Evolutionary conservation across 495 filamentous ascomycete species (phyloP), one percentile per base, ranked within the genome.

Genomic region (Chaetomium tenue): DNA sequence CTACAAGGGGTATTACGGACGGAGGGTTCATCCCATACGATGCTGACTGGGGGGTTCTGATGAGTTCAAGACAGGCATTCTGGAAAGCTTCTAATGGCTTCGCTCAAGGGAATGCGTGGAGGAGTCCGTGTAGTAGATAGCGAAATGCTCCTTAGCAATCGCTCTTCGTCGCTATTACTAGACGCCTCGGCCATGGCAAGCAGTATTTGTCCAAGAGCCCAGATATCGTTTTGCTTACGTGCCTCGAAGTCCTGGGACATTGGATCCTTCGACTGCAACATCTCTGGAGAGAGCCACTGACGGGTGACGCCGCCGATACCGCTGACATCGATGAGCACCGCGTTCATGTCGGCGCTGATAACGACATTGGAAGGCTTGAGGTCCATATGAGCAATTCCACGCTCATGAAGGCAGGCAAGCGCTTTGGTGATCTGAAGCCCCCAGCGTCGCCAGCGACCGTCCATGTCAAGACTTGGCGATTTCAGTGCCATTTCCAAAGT

Each of bases 371-470:
- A 70, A 47, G 73, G 69, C 67, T 76, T 76, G n/a, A 76, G 30
- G 65, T 78, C 74, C 67, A 75, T 70, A 51, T 74, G 71, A n/a
- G 73, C n/a, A n/a, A n/a, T n/a, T n/a, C n/a, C n/a, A n/a, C n/a
- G n/a, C n/a, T n/a, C n/a, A n/a, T n/a, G n/a, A n/a, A n/a, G n/a
- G n/a, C n/a, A n/a, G n/a, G n/a, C n/a, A n/a, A n/a, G n/a, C n/a
- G n/a, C n/a, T n/a, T n/a, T n/a, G n/a, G n/a, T n/a, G n/a, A n/a
- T n/a, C n/a, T n/a, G n/a, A n/a, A n/a, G n/a, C n/a, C n/a, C n/a
- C n/a, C n/a, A n/a, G n/a, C n/a, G n/a, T n/a, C n/a, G n/a, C n/a
- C n/a, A n/a, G n/a, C n/a, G n/a, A n/a, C n/a, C n/a, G n/a, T n/a
- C n/a, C n/a, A n/a, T n/a, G n/a, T n/a, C n/a, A n/a, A n/a, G n/a